A percentile compares a stretch with the other conserved stretches of the same genome.
Evolutionary conservation across 2,329 filamentous ascomycete genomes (phyloP).

Genomic region (Fusarium pseudocircinatum): DNA sequence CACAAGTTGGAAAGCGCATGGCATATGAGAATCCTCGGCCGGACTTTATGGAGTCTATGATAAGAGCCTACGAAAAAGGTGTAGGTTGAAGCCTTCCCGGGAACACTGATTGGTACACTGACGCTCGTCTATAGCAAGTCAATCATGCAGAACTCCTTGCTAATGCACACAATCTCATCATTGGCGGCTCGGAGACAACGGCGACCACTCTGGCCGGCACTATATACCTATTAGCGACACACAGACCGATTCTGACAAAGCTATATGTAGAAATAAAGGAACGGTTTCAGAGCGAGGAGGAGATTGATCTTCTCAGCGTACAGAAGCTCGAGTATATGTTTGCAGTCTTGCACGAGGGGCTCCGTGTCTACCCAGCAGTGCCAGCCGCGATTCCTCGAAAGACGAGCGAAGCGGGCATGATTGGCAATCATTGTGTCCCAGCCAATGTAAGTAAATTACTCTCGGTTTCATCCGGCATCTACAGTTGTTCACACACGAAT

Average conservation of each 20-base stretch:
- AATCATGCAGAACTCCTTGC: neutral
- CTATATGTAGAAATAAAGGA: neutral
- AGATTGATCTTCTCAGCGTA: neutral
- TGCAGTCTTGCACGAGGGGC: neutral
- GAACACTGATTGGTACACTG: neutral
- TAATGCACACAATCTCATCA: neutral
- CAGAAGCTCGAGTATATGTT: neutral
- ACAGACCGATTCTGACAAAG: neutral
- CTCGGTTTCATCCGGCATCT: fast-evolving
- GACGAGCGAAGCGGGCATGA: neutral
- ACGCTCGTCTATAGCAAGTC: neutral
- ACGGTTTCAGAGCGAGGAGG: neutral
- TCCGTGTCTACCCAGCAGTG: neutral
- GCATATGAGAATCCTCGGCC: neutral
- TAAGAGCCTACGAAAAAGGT: neutral
- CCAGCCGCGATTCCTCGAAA: neutral
- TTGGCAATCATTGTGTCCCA: neutral
- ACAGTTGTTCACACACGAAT: neutral
- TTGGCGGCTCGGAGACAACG: neutral
- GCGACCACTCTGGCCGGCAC: neutral
- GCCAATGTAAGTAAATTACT: neutral
- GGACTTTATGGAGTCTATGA: neutral
- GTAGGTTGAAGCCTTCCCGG: neutral
- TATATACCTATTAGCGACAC: neutral
- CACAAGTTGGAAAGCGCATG: neutral